Evolutionary conservation across 306 rosid genomes (phyloP), one percentile per base, ranked within the genome.

Genomic region (Erythrophleum fordii): DNA sequence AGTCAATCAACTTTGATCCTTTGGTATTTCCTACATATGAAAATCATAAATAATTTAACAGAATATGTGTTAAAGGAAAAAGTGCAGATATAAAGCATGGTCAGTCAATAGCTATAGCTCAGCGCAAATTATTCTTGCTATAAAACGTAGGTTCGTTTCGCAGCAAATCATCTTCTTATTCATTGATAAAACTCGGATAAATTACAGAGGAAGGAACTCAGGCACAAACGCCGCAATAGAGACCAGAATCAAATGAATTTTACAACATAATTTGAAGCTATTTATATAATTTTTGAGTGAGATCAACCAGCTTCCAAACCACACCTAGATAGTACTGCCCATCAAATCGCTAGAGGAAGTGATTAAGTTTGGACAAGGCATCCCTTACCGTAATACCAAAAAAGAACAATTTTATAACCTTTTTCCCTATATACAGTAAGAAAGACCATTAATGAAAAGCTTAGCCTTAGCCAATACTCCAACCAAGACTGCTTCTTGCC

Each of bases 371-470:
- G 25, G 4, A 5, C 28, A 55, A 51, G 56, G 56, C 23, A 18
- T 34, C 37, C 37, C 37, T 34, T 3, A 34, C 37, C 37, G 5
- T 5, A 34, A 34, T 2, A 34, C 5, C 9, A 51, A n/a, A 20
- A 56, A 14, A 4, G 62, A 9, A 1, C 28, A 26, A 11, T 11
- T 58, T 58, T 6, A 25, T 11, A 17, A 58, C 35, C 31, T 0
- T 58, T 11, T n/a, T n/a, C 42, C 13, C 28, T 65, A 60, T 28
- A 28, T 29, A 13, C 51, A 25, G 16, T 58, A 6, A 46, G 48
- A 73, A 68, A 78, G 18, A 58, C 49, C 61, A 66, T 59, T 22
- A 6, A 42, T 26, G 39, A 69, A 55, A 29, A 59, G 68, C 75
- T 51, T 7, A 18, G 28, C 59, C 75, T 51, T 7, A 18, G 28